Percentiles rank a stretch among this genome's conserved stretches.
Conservation (phyloP, 805 yeast species). For the Yamadazyma paraphyllophila region DNA sequence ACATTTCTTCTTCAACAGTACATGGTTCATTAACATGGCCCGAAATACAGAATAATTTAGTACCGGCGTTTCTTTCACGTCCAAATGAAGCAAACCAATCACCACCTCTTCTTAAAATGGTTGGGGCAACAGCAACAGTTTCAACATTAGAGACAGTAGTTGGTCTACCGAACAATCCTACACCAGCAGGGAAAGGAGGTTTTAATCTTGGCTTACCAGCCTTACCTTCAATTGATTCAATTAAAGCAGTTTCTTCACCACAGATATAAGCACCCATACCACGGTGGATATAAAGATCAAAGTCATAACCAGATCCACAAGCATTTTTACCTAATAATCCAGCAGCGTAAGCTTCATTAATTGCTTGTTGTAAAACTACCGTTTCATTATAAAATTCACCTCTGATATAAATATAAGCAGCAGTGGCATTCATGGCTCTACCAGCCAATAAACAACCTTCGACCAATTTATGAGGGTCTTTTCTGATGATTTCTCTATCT, state of each 20-base stretch:
- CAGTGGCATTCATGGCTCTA: conserved; percentile 89
- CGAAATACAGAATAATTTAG: conserved; percentile 80
- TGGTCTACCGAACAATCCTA: conserved; percentile 88
- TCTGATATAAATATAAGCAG: conserved; percentile 87
- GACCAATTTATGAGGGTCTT: conserved; percentile 87
- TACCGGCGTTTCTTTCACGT: conserved; percentile 80
- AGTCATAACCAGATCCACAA: conserved; percentile 82
- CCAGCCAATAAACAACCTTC: conserved; percentile 92
- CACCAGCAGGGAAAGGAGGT: conserved; percentile 96
- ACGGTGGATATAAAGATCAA: conserved; percentile 81
- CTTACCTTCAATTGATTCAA: conserved; percentile 87
- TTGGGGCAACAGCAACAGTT: conserved; percentile 87
- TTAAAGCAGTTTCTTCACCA: conserved; percentile 89
- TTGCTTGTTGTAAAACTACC: conserved; percentile 69
- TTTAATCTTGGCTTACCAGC: conserved; percentile 92
- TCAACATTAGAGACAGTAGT: conserved; percentile 89
- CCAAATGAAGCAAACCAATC: conserved; percentile 85
- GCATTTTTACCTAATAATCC: conserved; percentile 82
- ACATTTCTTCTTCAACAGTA: conserved; percentile 93
- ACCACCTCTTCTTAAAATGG: conserved; percentile 85
- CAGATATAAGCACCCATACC: conserved; percentile 94
- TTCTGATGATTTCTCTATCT: conserved; percentile 86
- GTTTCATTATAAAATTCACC: conserved; percentile 90
- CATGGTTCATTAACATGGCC: conserved; percentile 92
- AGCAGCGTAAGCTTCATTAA: conserved; percentile 81